These are phyloP conservation scores for Paraleonurus japonicus DNA, from an alignment of 257 asterid genomes.

Conservation along the genomic window DNA sequence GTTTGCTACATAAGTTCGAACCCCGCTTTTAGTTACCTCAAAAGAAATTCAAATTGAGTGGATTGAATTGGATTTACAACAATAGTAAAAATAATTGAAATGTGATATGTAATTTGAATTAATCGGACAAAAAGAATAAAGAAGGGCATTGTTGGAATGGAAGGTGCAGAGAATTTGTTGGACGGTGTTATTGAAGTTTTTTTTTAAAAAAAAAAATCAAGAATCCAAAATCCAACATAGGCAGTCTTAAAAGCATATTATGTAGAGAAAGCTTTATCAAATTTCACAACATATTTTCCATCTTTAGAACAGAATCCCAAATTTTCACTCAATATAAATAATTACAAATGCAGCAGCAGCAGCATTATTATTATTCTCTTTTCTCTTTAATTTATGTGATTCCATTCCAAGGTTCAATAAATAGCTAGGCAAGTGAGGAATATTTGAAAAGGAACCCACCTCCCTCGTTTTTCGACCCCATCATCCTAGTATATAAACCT, in stretches of 20 bases:
- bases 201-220: no score
- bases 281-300: constrained; percentile 44
- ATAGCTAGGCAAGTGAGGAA: constrained; percentile 33
- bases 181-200: constrained; percentile 46
- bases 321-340: constrained; percentile 13
- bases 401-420: constrained; percentile 45
- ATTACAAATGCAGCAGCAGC: constrained; percentile 20
- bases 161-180: constrained; percentile 42
- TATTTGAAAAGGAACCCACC: constrained; percentile 36
- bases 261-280: constrained; percentile 53
- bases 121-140: background rate
- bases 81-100: no score
- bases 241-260: constrained; percentile 59
- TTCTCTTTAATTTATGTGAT: constrained; percentile 30
- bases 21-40: background rate
- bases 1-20: no score
- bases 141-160: constrained; percentile 26
- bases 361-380: no score
- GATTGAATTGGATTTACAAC: no score
- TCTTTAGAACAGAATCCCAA: constrained; percentile 40
- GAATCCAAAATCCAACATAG: constrained; percentile 34
- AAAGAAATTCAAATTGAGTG: background rate
- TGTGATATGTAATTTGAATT: no score
- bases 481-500: constrained; percentile 51
- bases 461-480: constrained; percentile 50